Conservation (phyloP, 2,329 filamentous ascomycete genomes). For the Chrysoporthe austroafricana region DNA sequence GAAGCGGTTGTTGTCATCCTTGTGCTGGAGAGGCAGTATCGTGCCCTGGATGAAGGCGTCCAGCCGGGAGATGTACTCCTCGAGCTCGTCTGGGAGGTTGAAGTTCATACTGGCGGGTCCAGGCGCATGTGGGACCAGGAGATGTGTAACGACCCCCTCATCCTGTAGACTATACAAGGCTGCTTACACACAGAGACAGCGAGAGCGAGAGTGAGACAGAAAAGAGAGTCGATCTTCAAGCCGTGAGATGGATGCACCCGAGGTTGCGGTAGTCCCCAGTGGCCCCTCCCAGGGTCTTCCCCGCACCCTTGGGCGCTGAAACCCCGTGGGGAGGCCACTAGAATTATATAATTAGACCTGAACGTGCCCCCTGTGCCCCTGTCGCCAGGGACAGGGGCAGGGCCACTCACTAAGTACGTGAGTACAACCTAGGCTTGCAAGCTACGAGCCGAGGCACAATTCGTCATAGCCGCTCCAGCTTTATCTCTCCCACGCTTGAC, state of each 20-base stretch:
- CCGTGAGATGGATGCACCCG: constrained; percentile 1
- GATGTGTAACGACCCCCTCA: not conserved
- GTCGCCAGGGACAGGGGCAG: too few relatives aligned
- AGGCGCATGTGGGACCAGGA: not conserved
- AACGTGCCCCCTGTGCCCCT: too few relatives aligned
- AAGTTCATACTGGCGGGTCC: constrained; percentile 51
- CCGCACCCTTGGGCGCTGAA: not conserved
- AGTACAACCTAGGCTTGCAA: too few relatives aligned
- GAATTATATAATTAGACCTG: too few relatives aligned
- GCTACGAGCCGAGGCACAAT: constrained; percentile 10
- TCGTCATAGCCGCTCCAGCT: not conserved
- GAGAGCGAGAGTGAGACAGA: not conserved
- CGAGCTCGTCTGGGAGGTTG: constrained; percentile 55
- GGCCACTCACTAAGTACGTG: not conserved
- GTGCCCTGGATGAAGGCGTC: constrained; percentile 60
- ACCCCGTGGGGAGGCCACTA: not conserved
- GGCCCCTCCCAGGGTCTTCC: not conserved
- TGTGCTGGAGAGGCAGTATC: constrained; percentile 58
- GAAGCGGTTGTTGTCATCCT: constrained; percentile 64
- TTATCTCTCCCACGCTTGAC: not conserved
- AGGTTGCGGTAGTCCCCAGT: not conserved
- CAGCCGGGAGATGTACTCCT: constrained; percentile 51
- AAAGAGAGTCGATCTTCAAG: not conserved
- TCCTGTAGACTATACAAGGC: not conserved
- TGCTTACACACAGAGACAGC: not conserved